Evolutionary conservation across 2,329 filamentous ascomycete genomes (phyloP).

Genomic region (Coleophoma crateriformis): DNA sequence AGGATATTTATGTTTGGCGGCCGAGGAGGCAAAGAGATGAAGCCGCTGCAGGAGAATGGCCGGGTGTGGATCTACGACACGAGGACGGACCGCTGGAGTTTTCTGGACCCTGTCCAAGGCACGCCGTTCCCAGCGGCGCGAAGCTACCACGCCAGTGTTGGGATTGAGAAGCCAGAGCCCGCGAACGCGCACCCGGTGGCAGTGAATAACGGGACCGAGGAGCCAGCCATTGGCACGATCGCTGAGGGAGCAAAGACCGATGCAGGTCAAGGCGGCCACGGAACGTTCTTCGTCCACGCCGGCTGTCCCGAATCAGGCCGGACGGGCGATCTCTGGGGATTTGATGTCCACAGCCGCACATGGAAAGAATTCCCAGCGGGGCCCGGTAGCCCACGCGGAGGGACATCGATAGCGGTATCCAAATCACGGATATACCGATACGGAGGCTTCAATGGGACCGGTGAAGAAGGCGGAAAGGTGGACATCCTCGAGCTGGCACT

Average conservation of each 20-base stretch:
- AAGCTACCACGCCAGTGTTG: conserved; percentile 63
- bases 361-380: conserved; percentile 68
- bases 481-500: conserved; percentile 58
- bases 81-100: conserved; percentile 56
- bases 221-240: conserved; percentile 50
- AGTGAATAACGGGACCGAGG: conserved; percentile 33
- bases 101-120: conserved; percentile 49
- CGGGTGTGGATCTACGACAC: conserved; percentile 74
- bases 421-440: conserved; percentile 68
- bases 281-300: conserved; percentile 71
- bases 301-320: conserved; percentile 62
- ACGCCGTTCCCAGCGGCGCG: conserved; percentile 54
- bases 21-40: conserved; percentile 62
- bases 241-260: conserved; percentile 50
- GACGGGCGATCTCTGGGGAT: conserved; percentile 69
- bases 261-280: conserved; percentile 58
- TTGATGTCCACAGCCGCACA: conserved; percentile 54
- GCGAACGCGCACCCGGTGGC: conserved; percentile 16
- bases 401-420: conserved; percentile 59
- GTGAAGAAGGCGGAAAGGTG: conserved; percentile 64
- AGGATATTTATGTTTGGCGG: conserved; percentile 81
- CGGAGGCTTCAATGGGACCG: conserved; percentile 70
- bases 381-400: conserved; percentile 61
- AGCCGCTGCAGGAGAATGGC: conserved; percentile 68
- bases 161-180: conserved; percentile 45